Percentiles rank a stretch among this genome's conserved stretches.
These are phyloP conservation scores for Scheffersomyces lignosus DNA, from an alignment of 805 yeast species.

Conservation along the genomic window DNA sequence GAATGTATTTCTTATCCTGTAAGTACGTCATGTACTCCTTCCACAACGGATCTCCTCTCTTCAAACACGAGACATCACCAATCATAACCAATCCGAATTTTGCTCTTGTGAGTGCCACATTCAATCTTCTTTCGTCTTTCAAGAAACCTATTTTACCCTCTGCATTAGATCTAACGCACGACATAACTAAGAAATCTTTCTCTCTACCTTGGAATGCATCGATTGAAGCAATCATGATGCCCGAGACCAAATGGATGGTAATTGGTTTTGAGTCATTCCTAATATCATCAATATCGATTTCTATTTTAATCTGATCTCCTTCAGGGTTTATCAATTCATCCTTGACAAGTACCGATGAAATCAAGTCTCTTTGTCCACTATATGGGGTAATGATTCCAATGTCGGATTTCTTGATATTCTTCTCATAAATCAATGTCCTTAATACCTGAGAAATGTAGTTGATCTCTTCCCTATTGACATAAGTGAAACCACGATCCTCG, in stretches of 20 bases:
- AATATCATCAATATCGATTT: slow-evolving; percentile 63
- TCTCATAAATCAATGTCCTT: slow-evolving; percentile 52
- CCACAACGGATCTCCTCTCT: slow-evolving; percentile 52
- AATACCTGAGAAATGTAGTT: slow-evolving; percentile 47
- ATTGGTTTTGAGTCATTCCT: slow-evolving; percentile 44
- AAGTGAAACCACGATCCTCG: slow-evolving; percentile 57
- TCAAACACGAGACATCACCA: slow-evolving; percentile 43
- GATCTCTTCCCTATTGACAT: slow-evolving; percentile 56
- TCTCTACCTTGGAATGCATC: slow-evolving; percentile 33
- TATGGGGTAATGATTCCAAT: slow-evolving; percentile 77
- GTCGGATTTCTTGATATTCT: slow-evolving; percentile 47
- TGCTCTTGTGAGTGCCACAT: slow-evolving; percentile 32
- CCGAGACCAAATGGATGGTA: slow-evolving; percentile 49
- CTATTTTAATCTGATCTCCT: slow-evolving; percentile 45
- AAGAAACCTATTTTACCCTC: slow-evolving; percentile 24
- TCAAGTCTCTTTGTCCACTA: slow-evolving; percentile 67
- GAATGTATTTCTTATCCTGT: slow-evolving; percentile 30
- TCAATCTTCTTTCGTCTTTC: slow-evolving; percentile 28
- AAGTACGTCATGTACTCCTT: slow-evolving; percentile 45
- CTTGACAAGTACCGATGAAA: slow-evolving; percentile 49
- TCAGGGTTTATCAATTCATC: slow-evolving; percentile 60
- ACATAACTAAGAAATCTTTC: slow-evolving; percentile 28
- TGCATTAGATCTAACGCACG: slow-evolving; percentile 27
- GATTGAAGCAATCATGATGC: slow-evolving; percentile 41
- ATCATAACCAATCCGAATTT: slow-evolving; percentile 27